A percentile compares a stretch with the other conserved stretches of the same genome.
Evolutionary conservation across 306 rosid genomes (phyloP).

Genomic region (Prunus davidiana): DNA sequence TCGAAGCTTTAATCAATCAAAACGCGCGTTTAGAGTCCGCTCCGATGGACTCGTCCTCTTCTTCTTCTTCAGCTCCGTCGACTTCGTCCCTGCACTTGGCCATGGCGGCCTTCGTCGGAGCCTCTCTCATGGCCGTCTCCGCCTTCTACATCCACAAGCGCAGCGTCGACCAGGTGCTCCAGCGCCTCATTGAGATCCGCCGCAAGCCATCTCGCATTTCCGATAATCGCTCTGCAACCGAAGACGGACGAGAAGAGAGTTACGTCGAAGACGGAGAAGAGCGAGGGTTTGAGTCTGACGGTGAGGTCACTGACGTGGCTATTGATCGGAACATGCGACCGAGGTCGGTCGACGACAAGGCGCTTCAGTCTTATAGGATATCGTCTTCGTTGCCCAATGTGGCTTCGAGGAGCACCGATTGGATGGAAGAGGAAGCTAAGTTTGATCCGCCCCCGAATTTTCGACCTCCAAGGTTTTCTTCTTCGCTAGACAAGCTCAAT

Average conservation of each 20-base stretch:
- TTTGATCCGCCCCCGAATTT: constrained; percentile 14
- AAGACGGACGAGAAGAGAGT: constrained; percentile 1
- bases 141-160: constrained; percentile 85
- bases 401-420: constrained; percentile 29
- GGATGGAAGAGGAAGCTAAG: constrained; percentile 32
- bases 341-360: constrained; percentile 43
- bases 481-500: constrained; percentile 51
- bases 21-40: background rate
- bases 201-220: constrained; percentile 10
- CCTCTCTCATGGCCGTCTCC: constrained; percentile 74
- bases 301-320: constrained; percentile 4
- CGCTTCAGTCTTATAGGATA: constrained; percentile 31
- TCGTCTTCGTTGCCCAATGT: constrained; percentile 71
- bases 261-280: constrained; percentile 17
- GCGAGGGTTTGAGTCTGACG: constrained; percentile 27
- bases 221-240: background rate
- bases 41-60: constrained; percentile 25
- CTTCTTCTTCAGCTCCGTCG: constrained; percentile 31
- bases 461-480: constrained; percentile 32
- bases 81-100: constrained; percentile 58
- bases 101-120: constrained; percentile 73
- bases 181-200: constrained; percentile 63
- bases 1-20: background rate
- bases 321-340: constrained; percentile 23
- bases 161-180: constrained; percentile 68